phyloP scores from a whole-genome alignment of 495 filamentous ascomycete species.

The Lophiotrema nucula region DNA sequence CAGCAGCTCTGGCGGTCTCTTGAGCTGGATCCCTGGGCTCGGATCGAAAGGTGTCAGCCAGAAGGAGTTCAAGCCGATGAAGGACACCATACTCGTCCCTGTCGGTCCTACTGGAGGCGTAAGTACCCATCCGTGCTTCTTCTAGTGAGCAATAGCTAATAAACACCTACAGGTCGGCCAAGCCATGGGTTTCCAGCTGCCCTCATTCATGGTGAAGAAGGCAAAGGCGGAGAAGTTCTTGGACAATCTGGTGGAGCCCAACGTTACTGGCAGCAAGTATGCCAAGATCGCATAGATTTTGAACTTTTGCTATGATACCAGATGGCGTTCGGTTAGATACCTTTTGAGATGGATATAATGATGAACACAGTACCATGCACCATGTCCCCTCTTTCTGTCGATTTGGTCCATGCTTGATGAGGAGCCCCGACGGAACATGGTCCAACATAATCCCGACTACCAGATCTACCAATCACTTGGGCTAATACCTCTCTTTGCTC shows the following conservation, averaged over 20 bases:
- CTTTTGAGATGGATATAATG: too few relatives aligned
- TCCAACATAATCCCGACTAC: too few relatives aligned
- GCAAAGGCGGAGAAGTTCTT: constrained; percentile 43
- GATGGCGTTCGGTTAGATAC: background rate
- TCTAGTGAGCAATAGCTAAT: too few relatives aligned
- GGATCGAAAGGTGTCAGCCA: constrained; percentile 20
- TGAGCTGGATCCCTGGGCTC: constrained; percentile 4
- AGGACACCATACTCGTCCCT: constrained; percentile 49
- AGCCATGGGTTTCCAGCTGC: constrained; percentile 52
- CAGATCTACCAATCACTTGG: too few relatives aligned
- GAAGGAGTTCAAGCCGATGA: constrained; percentile 32
- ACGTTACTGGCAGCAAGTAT: constrained; percentile 2
- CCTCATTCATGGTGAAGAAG: constrained; percentile 51
- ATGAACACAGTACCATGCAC: too few relatives aligned
- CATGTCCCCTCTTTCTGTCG: too few relatives aligned
- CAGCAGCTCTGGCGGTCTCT: constrained; percentile 2
- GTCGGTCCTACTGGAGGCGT: constrained; percentile 53
- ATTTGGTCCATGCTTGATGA: too few relatives aligned
- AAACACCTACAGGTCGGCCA: too few relatives aligned
- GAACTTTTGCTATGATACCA: background rate
- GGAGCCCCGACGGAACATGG: too few relatives aligned
- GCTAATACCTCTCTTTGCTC: too few relatives aligned
- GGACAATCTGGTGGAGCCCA: background rate
- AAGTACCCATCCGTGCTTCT: too few relatives aligned
- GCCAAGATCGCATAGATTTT: background rate